These are phyloP conservation scores for Rhexocercosporidium sp. DNA, from an alignment of 2,329 filamentous ascomycete genomes.

Conservation along the genomic window DNA sequence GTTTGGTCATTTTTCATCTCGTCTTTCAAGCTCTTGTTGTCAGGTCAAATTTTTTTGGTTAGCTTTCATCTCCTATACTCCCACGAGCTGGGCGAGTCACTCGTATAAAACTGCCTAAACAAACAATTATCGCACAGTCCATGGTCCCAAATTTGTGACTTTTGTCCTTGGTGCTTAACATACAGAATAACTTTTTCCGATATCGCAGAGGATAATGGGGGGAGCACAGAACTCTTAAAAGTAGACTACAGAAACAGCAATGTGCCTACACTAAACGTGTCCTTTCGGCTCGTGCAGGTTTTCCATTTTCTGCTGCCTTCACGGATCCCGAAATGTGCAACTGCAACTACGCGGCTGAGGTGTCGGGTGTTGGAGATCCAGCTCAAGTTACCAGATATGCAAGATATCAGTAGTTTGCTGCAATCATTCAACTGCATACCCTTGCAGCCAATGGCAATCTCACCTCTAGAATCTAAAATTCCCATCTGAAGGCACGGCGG, in stretches of 20 bases:
- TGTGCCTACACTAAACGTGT: no score
- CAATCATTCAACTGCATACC: not conserved
- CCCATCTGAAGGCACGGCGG: not conserved
- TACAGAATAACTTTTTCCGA: no score
- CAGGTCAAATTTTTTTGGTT: not conserved
- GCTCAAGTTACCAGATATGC: not conserved
- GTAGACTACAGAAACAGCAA: no score
- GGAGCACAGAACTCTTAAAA: no score
- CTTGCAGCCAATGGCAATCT: not conserved
- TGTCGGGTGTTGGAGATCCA: not conserved
- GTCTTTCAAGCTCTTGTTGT: not conserved
- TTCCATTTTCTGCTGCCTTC: not conserved
- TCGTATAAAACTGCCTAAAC: not conserved
- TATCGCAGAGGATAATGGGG: no score
- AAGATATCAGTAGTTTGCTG: not conserved
- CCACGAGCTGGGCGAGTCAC: constrained; percentile 4
- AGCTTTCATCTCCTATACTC: not conserved
- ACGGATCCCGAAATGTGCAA: not conserved
- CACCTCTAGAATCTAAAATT: not conserved
- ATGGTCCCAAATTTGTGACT: no score
- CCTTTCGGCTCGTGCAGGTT: not conserved
- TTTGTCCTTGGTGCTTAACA: no score
- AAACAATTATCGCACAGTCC: no score
- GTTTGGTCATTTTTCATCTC: not conserved
- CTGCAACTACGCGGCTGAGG: not conserved